Conservation (phyloP, 139 green algal genomes). For the Picochlorum sp. region DNA sequence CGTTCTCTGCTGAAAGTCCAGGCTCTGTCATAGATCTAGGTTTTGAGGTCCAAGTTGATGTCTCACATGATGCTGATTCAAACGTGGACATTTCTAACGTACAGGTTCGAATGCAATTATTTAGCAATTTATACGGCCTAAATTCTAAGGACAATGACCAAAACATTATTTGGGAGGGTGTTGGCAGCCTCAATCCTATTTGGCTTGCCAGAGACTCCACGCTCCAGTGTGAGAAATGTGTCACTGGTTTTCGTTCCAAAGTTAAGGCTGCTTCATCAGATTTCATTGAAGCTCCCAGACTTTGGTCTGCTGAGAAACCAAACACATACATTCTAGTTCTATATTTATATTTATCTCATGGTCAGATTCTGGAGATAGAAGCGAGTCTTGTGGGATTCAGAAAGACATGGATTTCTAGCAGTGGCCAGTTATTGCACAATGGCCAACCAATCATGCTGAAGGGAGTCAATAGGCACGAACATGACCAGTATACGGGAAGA, state of each 20-base stretch:
- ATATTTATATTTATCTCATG: conserved; percentile 25
- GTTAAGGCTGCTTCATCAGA: too few species aligned
- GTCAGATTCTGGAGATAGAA: conserved; percentile 53
- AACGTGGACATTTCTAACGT: too few species aligned
- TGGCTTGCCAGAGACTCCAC: too few species aligned
- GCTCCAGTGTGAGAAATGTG: too few species aligned
- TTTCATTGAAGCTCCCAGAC: too few species aligned
- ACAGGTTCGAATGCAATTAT: too few species aligned
- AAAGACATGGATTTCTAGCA: conserved; percentile 32
- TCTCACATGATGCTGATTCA: too few species aligned
- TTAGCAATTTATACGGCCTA: too few species aligned
- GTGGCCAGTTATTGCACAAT: conserved; percentile 76
- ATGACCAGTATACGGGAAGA: conserved; percentile 45
- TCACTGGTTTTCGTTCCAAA: too few species aligned
- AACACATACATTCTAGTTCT: conserved; percentile 76
- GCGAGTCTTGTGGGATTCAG: conserved; percentile 81
- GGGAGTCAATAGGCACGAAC: conserved; percentile 93
- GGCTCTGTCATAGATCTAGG: neutral
- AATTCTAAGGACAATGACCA: too few species aligned
- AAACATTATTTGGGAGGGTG: too few species aligned
- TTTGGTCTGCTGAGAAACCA: conserved; percentile 77
- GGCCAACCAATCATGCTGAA: conserved; percentile 54
- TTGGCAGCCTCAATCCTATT: too few species aligned
- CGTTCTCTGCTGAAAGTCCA: neutral
- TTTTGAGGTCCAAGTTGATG: conserved; percentile 22